Conservation (phyloP, 805 yeast genomes). For the Suhomyces pyralidae region DNA sequence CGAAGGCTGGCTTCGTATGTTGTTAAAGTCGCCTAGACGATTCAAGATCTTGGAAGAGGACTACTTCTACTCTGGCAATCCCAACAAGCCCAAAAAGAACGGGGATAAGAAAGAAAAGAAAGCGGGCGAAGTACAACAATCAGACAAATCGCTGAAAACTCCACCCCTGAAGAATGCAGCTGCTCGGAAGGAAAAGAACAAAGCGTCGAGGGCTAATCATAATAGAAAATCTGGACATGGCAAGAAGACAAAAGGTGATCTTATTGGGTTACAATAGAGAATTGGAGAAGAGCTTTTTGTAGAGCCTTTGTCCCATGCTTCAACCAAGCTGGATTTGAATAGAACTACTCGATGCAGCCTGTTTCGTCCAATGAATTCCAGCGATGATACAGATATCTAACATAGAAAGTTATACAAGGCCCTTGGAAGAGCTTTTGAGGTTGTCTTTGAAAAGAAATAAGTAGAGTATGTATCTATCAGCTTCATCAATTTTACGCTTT, state of each 20-base stretch:
- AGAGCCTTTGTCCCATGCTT: too few species aligned
- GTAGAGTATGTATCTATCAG: too few species aligned
- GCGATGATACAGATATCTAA: too few species aligned
- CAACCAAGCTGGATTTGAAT: too few species aligned
- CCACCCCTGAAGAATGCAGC: constrained; percentile 22
- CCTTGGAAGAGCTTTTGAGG: too few species aligned
- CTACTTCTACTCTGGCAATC: constrained; percentile 31
- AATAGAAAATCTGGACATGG: constrained; percentile 62
- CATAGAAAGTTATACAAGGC: too few species aligned
- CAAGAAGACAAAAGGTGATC: constrained; percentile 43
- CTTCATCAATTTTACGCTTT: too few species aligned
- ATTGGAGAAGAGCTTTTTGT: too few species aligned
- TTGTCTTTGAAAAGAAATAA: too few species aligned
- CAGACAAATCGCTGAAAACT: background rate
- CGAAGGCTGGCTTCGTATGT: constrained; percentile 88
- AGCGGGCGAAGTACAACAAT: background rate
- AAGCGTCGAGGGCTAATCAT: constrained; percentile 59
- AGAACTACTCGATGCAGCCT: too few species aligned
- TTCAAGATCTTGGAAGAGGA: constrained; percentile 62
- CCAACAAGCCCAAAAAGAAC: constrained; percentile 10
- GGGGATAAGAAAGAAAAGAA: background rate
- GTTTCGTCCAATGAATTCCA: too few species aligned
- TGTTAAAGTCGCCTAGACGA: constrained; percentile 61
- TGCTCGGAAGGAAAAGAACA: constrained; percentile 52
- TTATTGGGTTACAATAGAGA: constrained; percentile 24